Conservation (phyloP, 2,329 filamentous ascomycete species). For the Fusarium stilboides region DNA sequence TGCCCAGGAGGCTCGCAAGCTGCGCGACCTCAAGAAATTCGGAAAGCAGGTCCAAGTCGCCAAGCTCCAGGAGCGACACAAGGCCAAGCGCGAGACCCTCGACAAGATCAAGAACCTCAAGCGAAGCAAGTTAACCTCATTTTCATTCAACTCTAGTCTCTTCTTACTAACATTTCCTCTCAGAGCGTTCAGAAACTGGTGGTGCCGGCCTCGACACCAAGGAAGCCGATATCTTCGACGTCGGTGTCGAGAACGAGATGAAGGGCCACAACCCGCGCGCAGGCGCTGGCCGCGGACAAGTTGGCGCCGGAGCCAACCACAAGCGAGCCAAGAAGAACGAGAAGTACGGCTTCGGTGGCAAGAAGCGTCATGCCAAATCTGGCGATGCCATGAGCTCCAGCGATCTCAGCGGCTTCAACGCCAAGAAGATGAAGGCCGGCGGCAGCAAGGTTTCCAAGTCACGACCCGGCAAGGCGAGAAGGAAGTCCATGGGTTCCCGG, state of each 20-base stretch:
- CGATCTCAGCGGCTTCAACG: slow-evolving; percentile 85
- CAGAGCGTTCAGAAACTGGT: slow-evolving; percentile 85
- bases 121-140: slow-evolving; percentile 80
- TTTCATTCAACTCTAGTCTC: not conserved
- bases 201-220: slow-evolving; percentile 74
- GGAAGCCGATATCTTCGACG: slow-evolving; percentile 92
- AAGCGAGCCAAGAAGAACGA: slow-evolving; percentile 96
- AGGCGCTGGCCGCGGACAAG: slow-evolving; percentile 57
- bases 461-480: slow-evolving; percentile 67
- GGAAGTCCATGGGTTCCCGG: slow-evolving; percentile 59
- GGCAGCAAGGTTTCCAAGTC: slow-evolving; percentile 59
- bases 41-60: slow-evolving; percentile 98
- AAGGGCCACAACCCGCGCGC: slow-evolving; percentile 56
- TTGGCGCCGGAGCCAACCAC: slow-evolving; percentile 59
- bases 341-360: slow-evolving; percentile 96
- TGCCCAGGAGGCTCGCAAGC: slow-evolving; percentile 88
- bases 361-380: slow-evolving; percentile 93
- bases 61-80: slow-evolving; percentile 93
- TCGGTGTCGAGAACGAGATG: slow-evolving; percentile 82
- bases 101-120: slow-evolving; percentile 97
- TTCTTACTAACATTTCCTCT: slow-evolving; percentile 43
- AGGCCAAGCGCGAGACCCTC: slow-evolving; percentile 91
- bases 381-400: slow-evolving; percentile 87
- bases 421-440: slow-evolving; percentile 84
- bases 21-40: slow-evolving; percentile 98